Percentiles rank a stretch among this genome's conserved stretches.
Conservation (phyloP, 2,329 filamentous ascomycete genomes). For the Aspergillus caelatus region DNA sequence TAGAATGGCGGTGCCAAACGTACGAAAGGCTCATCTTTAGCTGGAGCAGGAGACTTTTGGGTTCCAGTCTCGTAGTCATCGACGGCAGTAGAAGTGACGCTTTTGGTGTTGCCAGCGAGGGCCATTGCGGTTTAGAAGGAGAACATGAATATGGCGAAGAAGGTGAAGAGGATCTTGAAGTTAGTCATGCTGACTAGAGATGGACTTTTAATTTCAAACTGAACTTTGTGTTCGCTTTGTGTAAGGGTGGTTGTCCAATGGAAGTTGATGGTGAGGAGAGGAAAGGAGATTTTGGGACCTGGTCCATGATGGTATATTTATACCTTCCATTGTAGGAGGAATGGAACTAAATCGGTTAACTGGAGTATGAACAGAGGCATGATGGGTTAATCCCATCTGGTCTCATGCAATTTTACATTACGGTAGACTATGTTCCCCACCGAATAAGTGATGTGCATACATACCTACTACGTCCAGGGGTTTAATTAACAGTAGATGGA, state of each 20-base stretch:
- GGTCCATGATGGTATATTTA: not conserved
- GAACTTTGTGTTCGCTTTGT: not conserved
- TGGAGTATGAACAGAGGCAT: not conserved
- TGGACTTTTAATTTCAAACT: not conserved
- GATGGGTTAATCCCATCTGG: not conserved
- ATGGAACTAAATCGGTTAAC: not conserved
- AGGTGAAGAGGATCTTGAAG: not conserved
- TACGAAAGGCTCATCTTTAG: not conserved
- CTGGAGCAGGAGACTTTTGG: not conserved
- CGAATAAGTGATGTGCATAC: not conserved
- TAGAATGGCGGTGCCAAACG: not conserved
- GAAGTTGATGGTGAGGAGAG: not conserved
- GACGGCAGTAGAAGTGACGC: not conserved
- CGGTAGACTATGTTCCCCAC: not conserved
- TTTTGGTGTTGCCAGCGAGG: not conserved
- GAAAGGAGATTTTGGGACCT: not conserved
- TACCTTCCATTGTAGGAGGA: not conserved
- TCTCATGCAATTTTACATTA: not conserved
- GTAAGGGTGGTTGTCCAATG: not conserved
- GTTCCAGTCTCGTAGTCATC: not conserved
- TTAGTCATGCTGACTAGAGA: not conserved
- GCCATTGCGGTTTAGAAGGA: not conserved
- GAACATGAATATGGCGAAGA: not conserved
- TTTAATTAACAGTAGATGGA: too few species aligned
- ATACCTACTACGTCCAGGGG: not conserved